Evolutionary conservation across 2,329 filamentous ascomycete genomes (phyloP), one percentile per base, ranked within the genome.

Genomic region (Fonsecaea multimorphosa): DNA sequence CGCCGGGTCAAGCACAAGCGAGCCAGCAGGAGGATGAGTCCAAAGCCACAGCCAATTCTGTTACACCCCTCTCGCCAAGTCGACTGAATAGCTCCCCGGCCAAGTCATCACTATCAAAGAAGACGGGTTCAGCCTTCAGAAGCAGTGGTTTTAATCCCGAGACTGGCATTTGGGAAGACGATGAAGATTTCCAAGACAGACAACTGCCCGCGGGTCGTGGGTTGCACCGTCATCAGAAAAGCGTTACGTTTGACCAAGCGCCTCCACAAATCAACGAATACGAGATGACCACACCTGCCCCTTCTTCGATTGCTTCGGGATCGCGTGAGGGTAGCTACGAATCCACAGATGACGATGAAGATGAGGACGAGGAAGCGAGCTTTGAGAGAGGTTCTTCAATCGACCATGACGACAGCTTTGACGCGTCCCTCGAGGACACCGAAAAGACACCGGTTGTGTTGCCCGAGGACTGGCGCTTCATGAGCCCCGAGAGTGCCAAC

Each of bases 401-500:
- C 31, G 84, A 87, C 61, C 85, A 86, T 51, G 91, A 94, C 49
- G 94, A 97, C 75, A 97, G 94, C 80, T 98, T 98, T 72, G 94
- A 98, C 78, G 94, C 92, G 14, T 96, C 93, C 6, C 85, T 98
- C 1, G 94, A 98, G 78, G 94, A 98, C 74, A 94, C 92, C 4
- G 92, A 96, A 74, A 98, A 98, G 83, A 98, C 95, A 0, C 95
- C 95, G 0, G 95, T 99, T 11, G 94, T 99, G n/a, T 87, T 96
- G 24, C 95, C 95, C 0, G 95, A 98, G 73, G 93, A 97, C 76
- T 99, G 95, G 95, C 88, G 91, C 69, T 91, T 87, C 70, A 88
- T 89, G 85, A 93, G 80, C 80, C 91, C 80, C 76, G 88, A 83
- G 72, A 87, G 78, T 24, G 85, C 82, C n/a, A 82, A 87, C 68